Conservation (phyloP, 2,329 filamentous ascomycete species). For the Lomentospora prolificans region DNA sequence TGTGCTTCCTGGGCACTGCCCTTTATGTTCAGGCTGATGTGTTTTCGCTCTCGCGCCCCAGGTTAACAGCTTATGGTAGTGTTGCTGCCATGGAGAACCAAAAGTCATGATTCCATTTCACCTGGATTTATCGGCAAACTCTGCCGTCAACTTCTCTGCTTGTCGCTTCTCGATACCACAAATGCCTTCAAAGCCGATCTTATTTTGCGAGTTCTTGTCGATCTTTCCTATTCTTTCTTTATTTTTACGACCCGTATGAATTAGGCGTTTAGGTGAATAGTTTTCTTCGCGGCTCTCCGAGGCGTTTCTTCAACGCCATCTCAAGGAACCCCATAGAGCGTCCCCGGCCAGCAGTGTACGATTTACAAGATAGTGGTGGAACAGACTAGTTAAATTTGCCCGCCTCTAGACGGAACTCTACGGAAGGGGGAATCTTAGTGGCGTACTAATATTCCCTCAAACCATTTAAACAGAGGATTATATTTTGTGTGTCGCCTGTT, state of each 20-base stretch:
- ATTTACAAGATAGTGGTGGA: too few relatives aligned
- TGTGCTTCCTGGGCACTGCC: constrained; percentile 53
- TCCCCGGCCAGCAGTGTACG: not conserved
- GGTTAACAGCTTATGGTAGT: too few relatives aligned
- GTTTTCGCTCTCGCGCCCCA: too few relatives aligned
- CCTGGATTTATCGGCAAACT: too few relatives aligned
- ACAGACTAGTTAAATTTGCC: too few relatives aligned
- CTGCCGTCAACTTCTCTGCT: not conserved
- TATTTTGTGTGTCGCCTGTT: too few relatives aligned
- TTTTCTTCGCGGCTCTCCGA: not conserved
- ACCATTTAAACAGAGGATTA: too few relatives aligned
- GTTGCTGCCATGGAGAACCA: too few relatives aligned
- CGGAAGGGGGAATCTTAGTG: too few relatives aligned
- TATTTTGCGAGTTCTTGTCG: too few relatives aligned
- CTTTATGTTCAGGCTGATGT: constrained; percentile 30
- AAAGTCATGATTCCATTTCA: not conserved
- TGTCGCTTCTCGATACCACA: not conserved
- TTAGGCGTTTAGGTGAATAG: not conserved
- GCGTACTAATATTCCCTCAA: too few relatives aligned
- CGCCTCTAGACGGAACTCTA: too few relatives aligned
- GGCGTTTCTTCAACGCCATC: not conserved
- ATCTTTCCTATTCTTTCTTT: not conserved
- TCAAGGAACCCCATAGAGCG: not conserved
- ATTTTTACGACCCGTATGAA: not conserved
- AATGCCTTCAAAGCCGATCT: not conserved